Evolutionary conservation across 2,329 filamentous ascomycete genomes (phyloP), one percentile per base, ranked within the genome.

Genomic region (Elsinoe fawcettii): DNA sequence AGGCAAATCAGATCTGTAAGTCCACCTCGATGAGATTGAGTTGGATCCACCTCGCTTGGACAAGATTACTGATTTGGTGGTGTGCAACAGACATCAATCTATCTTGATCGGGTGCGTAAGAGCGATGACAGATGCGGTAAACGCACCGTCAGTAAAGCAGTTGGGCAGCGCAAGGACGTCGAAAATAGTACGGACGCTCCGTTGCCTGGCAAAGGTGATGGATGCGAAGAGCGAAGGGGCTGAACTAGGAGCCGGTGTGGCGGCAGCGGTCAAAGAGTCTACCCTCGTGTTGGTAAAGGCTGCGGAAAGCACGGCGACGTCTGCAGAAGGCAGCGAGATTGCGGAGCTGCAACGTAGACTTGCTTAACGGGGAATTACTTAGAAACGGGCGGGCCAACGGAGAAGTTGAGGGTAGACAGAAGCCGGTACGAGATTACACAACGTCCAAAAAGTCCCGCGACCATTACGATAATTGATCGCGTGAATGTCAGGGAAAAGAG

Each of bases 1-100:
- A 12, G 68, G 71, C 27, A 72, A 72, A 59, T 37, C 49, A 3
- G 60, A 61, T 34, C 59, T 69, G 68, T 68, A 60, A 62, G 66
- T 66, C 4, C 16, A n/a, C 5, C n/a, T 34, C 20, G 16, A 18
- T 34, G 14, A 55, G 36, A 32, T 30, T 53, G 34, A 34, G 46
- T 51, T 51, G 25, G 25, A 32, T 20, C 41, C 46, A 34, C 46
- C 30, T 32, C 25, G 46, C 46, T 32, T 51, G 5, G 46, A 34
- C 18, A 20, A 20, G 20, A 22, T 39, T 25, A 32, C 49, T 53
- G 32, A 53, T 32, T 16, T 39, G 30, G 14, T 9, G n/a, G n/a
- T 23, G 5, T 12, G 11, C 25, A 20, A n/a, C 49, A 53, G 49
- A 12, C 14, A 23, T 16, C 30, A 53, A 53, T 36, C 49, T 9